These are phyloP conservation scores for Pseudonectria buxi DNA, from an alignment of 2,329 filamentous ascomycete genomes.

Conservation along the genomic window DNA sequence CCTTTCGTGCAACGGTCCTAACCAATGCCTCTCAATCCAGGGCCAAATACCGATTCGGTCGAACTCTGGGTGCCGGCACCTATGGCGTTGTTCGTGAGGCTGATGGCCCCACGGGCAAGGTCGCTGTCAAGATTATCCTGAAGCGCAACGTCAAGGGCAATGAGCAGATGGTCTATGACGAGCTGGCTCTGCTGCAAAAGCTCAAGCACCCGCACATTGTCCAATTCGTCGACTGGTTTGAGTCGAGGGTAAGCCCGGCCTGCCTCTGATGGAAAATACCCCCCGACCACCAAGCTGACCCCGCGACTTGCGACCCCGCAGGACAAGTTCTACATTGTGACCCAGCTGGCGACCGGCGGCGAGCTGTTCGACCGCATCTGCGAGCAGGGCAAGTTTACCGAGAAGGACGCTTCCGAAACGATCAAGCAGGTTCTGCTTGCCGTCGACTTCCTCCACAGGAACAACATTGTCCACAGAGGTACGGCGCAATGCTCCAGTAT, in stretches of 20 bases:
- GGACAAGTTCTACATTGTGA: constrained; percentile 99
- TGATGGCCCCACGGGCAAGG: constrained; percentile 74
- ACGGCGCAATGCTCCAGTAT: constrained; percentile 14
- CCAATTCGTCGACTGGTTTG: constrained; percentile 97
- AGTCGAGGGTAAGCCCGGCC: constrained; percentile 67
- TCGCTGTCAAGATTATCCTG: constrained; percentile 96
- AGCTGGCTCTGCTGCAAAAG: constrained; percentile 85
- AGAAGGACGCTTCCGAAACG: constrained; percentile 94
- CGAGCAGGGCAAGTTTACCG: constrained; percentile 95
- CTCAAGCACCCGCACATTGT: constrained; percentile 95
- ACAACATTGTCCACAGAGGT: constrained; percentile 96
- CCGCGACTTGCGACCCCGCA: constrained; percentile 35
- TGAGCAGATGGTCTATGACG: constrained; percentile 97
- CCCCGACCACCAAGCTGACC: background rate
- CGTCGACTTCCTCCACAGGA: constrained; percentile 88
- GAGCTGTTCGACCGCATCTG: constrained; percentile 98
- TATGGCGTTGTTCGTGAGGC: constrained; percentile 98
- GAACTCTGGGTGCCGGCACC: constrained; percentile 90
- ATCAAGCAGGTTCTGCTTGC: constrained; percentile 91
- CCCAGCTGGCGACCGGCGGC: constrained; percentile 88
- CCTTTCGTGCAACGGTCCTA: constrained; percentile 19
- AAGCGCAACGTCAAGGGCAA: constrained; percentile 99
- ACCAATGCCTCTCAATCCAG: constrained; percentile 35
- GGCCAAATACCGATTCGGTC: constrained; percentile 83
- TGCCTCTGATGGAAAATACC: background rate